Percentiles rank a stretch among this genome's conserved stretches.
phyloP scores from a whole-genome alignment of 1,284 basidiomycete species.

The Phenoliferia sp. region DNA sequence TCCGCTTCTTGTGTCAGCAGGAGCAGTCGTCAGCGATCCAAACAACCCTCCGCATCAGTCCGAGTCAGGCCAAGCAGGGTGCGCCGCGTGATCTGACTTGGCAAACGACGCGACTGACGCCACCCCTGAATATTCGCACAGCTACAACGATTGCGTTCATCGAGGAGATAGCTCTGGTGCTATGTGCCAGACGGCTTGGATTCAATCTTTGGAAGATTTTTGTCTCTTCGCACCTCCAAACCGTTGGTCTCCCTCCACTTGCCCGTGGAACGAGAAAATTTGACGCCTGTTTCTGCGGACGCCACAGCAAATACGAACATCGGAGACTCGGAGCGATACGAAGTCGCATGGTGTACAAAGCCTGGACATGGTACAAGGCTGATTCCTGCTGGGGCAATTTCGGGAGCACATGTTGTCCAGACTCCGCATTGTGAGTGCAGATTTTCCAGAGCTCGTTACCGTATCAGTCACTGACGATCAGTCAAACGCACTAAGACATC shows the following conservation, averaged over 20 bases:
- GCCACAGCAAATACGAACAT: slow-evolving; percentile 53
- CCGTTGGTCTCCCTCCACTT: neutral
- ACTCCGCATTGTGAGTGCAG: slow-evolving; percentile 30
- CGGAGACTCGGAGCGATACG: slow-evolving; percentile 60
- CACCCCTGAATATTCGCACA: neutral
- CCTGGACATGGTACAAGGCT: slow-evolving; percentile 50
- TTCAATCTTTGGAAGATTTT: slow-evolving; percentile 17
- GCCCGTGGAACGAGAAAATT: neutral
- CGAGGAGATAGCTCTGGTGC: neutral
- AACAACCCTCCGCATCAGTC: neutral
- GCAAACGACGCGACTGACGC: neutral
- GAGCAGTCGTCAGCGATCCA: neutral
- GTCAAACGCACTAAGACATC: too few relatives aligned
- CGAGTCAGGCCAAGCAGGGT: neutral
- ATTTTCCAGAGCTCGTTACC: too few relatives aligned
- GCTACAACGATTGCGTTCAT: neutral
- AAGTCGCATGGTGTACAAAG: slow-evolving; percentile 69
- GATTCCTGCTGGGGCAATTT: slow-evolving; percentile 50
- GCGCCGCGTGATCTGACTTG: neutral
- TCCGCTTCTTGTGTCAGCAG: neutral
- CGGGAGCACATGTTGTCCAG: slow-evolving; percentile 47
- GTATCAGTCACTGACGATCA: neutral
- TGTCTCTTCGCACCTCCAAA: neutral
- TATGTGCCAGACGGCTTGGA: slow-evolving; percentile 21
- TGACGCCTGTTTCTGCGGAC: neutral